A percentile compares a stretch with the other conserved stretches of the same genome.
Conservation (phyloP, 2,329 filamentous ascomycete species). For the Aspergillus viridinutans region DNA sequence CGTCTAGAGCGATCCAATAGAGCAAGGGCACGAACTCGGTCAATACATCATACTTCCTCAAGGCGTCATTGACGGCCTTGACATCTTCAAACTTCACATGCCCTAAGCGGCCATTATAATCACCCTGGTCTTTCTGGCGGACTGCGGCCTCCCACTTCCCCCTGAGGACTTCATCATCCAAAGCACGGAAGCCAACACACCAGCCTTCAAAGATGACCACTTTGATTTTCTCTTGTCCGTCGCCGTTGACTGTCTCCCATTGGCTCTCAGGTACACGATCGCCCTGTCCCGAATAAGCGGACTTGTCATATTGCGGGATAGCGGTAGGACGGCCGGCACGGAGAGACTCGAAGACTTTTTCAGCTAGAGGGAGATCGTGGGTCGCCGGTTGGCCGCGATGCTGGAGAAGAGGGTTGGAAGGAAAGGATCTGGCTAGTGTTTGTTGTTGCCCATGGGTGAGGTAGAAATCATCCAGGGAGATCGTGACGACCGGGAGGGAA, state of each 20-base stretch:
- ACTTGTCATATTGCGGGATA: conserved; percentile 82
- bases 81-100: conserved; percentile 55
- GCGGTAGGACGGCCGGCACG: conserved; percentile 48
- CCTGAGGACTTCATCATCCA: conserved; percentile 53
- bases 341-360: conserved; percentile 59
- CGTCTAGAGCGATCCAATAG: neutral
- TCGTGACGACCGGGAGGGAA: conserved; percentile 62
- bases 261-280: conserved; percentile 62
- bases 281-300: conserved; percentile 68
- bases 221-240: conserved; percentile 39
- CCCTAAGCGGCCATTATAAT: conserved; percentile 51
- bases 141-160: conserved; percentile 51
- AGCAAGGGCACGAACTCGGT: conserved; percentile 41
- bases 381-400: conserved; percentile 80
- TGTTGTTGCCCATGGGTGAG: conserved; percentile 66
- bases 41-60: conserved; percentile 56
- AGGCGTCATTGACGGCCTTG: conserved; percentile 54
- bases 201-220: conserved; percentile 85
- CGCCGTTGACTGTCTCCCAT: conserved; percentile 55
- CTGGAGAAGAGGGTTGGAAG: conserved; percentile 70
- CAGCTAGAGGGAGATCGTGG: conserved; percentile 68
- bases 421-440: conserved; percentile 60
- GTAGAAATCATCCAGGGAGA: conserved; percentile 89
- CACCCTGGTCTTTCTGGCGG: conserved; percentile 42
- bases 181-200: conserved; percentile 77